Base-by-base conservation (phyloP, 2,329 filamentous ascomycete genomes). In the Ascocoryne sarcoides region DNA sequence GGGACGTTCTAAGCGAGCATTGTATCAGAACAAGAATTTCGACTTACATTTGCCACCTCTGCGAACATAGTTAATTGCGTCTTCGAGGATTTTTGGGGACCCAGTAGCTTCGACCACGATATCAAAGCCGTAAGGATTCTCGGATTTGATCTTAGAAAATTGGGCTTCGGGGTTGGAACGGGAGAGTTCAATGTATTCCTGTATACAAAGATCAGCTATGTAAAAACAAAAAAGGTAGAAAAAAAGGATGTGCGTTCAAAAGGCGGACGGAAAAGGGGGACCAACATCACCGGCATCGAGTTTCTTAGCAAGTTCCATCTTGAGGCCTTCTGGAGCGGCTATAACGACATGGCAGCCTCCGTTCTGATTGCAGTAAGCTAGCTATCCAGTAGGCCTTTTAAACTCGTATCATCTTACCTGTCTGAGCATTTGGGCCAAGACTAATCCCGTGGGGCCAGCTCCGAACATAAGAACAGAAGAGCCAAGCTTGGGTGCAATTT, bases 91-190 rank as follows among this genome's bases (percentile, higher is more conserved):
- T 60, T 76, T 77, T 33, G 75, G 67, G 37, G 73, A 80, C 14
- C 82, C 82, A 10, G 81, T 84, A 26, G 81, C 80, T 65, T 84
- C 78, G 16, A 83, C 71, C 17, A 83, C 78, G 47, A 84, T 76
- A 17, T 86, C 81, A 56, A 86, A 86, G 3, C 82, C 82, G 53
- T 84, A 77, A 0, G 80, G 79, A 60, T 85, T 77, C 33, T 77
- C 70, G 31, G 65, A 62, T 64, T 76, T 78, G 46, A 86, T 63
- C 53, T 76, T 65, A 32, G 71, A 64, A 59, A 82, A 80, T 55
- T 82, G 76, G 12, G 67, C 69, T 28, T 66, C 62, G 4, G 77
- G 69, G 47, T 78, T 66, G 51, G 64, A 63, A 54, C 69, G 69
- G 44, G 69, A 71, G 34, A 76, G 66, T 52, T 71, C 65, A 36